Base-by-base conservation (phyloP, 202 grass and related monocot genomes). In the Eragrostis tef region DNA sequence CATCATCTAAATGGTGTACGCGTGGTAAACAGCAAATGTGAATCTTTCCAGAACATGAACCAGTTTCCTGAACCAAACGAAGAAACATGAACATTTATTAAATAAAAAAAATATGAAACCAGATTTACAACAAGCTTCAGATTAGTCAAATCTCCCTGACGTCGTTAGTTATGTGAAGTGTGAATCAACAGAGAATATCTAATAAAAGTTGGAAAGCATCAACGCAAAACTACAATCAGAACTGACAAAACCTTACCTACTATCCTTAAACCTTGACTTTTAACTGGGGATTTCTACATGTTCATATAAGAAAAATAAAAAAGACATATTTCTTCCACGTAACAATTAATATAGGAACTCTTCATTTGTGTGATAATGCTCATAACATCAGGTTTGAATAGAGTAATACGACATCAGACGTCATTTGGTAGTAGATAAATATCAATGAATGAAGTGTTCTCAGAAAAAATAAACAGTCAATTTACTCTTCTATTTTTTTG, bases 21-120 rank as follows among this genome's bases (percentile, higher is more conserved):
- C 15, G 64, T 83, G 64, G 69, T 63, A 87, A 73, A 65, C 59
- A 51, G 53, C 83, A 93, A 64, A 44, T 77, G 78, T 88, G 87
- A 78, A 70, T 67, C 82, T 78, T 75, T 64, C 4, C 19, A 1
- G 79, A 86, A 83, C 75, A 61, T 48, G 47, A 80, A 51, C 64
- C 54, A 62, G 19, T 85, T 70, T 85, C 80, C 93, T 89, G 66
- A 81, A 86, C 48, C 5, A 75, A 69, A 73, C 65, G 47, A 54
- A 15, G 51, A 56, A 22, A 85, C 45, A 82, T 59, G 86, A 84
- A 48, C 11, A 12, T 42, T 57, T 48, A 29, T 51, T 4, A 52
- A 59, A 21, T 3, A 0, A 10, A 58, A 66, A 11, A 24, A 42
- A 2, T 58, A 62, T 36, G 46, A 42, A 73, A 39, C 1, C 53